phyloP scores from a whole-genome alignment of 2,329 filamentous ascomycete species.

The Paecilomyces variotii region DNA sequence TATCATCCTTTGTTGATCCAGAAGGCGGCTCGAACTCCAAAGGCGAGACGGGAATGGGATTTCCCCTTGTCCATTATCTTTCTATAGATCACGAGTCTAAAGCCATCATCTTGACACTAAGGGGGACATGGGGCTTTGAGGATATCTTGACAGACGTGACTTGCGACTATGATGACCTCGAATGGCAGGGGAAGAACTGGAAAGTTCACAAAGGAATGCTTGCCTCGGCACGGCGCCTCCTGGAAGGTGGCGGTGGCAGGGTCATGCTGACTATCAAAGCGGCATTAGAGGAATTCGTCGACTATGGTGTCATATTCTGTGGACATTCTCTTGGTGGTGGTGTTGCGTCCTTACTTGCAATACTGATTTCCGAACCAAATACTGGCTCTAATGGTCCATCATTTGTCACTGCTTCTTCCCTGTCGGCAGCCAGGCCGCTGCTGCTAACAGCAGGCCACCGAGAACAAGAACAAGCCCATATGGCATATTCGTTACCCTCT shows the following conservation, averaged over 20 bases:
- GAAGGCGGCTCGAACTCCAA: constrained; percentile 59
- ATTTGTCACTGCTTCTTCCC: constrained; percentile 52
- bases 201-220: constrained; percentile 69
- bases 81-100: constrained; percentile 64
- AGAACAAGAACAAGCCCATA: constrained; percentile 10
- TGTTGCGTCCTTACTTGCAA: constrained; percentile 61
- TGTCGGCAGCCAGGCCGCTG: constrained; percentile 28
- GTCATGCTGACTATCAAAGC: constrained; percentile 59
- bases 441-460: constrained; percentile 22
- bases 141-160: constrained; percentile 67
- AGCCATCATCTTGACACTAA: constrained; percentile 63
- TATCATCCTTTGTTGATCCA: constrained; percentile 64
- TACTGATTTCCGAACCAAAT: constrained; percentile 59
- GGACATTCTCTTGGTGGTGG: constrained; percentile 63
- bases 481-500: constrained; percentile 49
- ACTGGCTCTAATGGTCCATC: constrained; percentile 43
- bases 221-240: constrained; percentile 58
- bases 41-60: constrained; percentile 57
- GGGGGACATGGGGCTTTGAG: constrained; percentile 65
- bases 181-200: constrained; percentile 55
- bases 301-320: constrained; percentile 62
- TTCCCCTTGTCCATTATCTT: constrained; percentile 66
- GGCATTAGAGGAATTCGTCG: constrained; percentile 57
- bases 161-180: constrained; percentile 59
- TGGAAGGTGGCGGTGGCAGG: constrained; percentile 59